Evolutionary conservation across 2,329 filamentous ascomycete species (phyloP), one percentile per base, ranked within the genome.

Genomic region (Fusarium pseudocircinatum): DNA sequence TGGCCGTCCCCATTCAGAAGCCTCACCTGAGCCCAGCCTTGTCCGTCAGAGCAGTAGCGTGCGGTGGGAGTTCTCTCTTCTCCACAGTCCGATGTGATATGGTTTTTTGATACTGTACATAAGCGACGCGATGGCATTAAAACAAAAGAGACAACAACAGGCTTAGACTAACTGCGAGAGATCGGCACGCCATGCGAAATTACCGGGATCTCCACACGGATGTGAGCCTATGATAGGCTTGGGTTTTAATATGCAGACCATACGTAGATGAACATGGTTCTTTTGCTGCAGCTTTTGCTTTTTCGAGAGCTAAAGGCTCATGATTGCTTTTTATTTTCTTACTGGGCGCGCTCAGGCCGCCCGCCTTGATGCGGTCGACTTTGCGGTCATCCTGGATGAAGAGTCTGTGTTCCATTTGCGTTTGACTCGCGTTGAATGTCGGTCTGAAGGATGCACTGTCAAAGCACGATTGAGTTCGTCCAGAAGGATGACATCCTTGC

Each of bases 21-120:
- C 76, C 76, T 78, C 76, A 78, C 70, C 76, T 73, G 76, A 78
- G 61, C 37, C 60, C 60, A 69, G 68, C 64, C 60, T 68, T 62
- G 59, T 66, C 32, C 49, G 37, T 58, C 63, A 63, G 60, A 69
- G 49, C 68, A 64, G 69, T 77, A 76, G 76, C 69, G 73, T 78
- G 59, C 76, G 76, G 76, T 78, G 74, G 61, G 65, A 69, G 60
- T 69, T 67, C n/a, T 52, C 42, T 44, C 34, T 37, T 50, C 43
- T 63, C 67, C 67, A 73, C 67, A 39, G 49, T 26, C 63, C 44
- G 49, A 47, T 67, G 28, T 60, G 43, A 60, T 52, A 28, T 28
- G 24, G 7, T 10, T 40, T n/a, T 26, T 26, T 22, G 5, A 34
- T 26, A 52, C 49, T 36, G 49, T 52, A 37, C 36, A 37, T 37